A percentile compares a stretch with the other conserved stretches of the same genome.
Conservation (phyloP, 768 basidiomycete genomes). For the Leccinum arenicola region DNA sequence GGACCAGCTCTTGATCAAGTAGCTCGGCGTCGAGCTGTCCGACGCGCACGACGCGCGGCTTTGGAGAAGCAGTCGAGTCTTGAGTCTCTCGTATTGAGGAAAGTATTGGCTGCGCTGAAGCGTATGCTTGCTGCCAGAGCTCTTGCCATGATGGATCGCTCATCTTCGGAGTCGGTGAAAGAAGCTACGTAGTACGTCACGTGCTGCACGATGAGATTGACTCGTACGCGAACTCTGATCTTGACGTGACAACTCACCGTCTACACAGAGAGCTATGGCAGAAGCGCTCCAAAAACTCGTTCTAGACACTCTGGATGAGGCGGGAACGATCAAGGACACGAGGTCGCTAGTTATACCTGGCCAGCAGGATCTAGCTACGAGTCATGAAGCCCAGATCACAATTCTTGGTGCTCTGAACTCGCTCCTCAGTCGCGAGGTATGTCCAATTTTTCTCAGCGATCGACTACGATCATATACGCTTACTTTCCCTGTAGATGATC, state of each 20-base stretch:
- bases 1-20: constrained; percentile 83
- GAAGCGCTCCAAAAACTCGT: constrained; percentile 79
- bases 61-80: constrained; percentile 26
- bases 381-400: constrained; percentile 76
- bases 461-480: constrained; percentile 10
- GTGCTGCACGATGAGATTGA: constrained; percentile 17
- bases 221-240: background rate
- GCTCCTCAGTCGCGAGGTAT: constrained; percentile 78
- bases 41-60: constrained; percentile 66
- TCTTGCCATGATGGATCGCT: constrained; percentile 22
- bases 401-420: constrained; percentile 93
- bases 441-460: constrained; percentile 22
- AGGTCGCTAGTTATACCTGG: constrained; percentile 67
- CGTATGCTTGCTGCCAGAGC: constrained; percentile 65
- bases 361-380: constrained; percentile 50
- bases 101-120: constrained; percentile 53
- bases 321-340: constrained; percentile 62
- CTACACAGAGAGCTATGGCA: constrained; percentile 46
- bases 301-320: constrained; percentile 63
- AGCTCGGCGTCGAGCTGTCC: constrained; percentile 90
- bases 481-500: constrained; percentile 63
- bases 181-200: constrained; percentile 12
- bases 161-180: constrained; percentile 10
- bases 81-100: constrained; percentile 44
- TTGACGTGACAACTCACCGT: background rate